A percentile compares a stretch with the other conserved stretches of the same genome.
These are phyloP conservation scores for Torulaspora pretoriensis DNA, from an alignment of 1,139 yeast species.

Conservation along the genomic window DNA sequence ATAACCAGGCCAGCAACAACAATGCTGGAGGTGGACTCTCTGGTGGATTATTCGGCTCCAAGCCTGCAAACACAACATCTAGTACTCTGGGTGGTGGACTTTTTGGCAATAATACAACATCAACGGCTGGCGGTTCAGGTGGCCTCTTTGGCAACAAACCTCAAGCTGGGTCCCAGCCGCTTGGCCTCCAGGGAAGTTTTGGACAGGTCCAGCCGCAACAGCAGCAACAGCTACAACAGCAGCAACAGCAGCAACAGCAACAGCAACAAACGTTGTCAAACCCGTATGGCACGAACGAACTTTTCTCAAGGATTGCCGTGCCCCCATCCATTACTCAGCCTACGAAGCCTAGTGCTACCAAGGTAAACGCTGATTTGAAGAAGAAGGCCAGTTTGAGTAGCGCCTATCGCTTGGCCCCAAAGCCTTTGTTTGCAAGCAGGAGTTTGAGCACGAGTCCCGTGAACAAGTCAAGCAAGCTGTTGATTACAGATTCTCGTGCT, in stretches of 20 bases:
- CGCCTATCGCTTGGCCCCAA: slow-evolving; percentile 54
- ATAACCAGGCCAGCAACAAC: slow-evolving; percentile 9
- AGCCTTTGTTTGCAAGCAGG: slow-evolving; percentile 35
- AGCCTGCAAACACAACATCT: slow-evolving; percentile 21
- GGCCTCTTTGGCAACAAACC: slow-evolving; percentile 32
- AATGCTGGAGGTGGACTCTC: slow-evolving; percentile 24
- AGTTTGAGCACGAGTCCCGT: slow-evolving; percentile 10
- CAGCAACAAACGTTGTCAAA: slow-evolving; percentile 39
- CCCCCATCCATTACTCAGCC: slow-evolving; percentile 47
- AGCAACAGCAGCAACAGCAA: slow-evolving; percentile 28
- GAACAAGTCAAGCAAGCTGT: slow-evolving; percentile 8
- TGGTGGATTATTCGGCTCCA: slow-evolving; percentile 41
- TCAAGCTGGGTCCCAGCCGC: slow-evolving; percentile 15
- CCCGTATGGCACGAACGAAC: slow-evolving; percentile 71
- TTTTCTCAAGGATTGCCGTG: slow-evolving; percentile 42
- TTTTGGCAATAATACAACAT: slow-evolving; percentile 19
- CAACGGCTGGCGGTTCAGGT: slow-evolving; percentile 22
- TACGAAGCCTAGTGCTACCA: slow-evolving; percentile 43
- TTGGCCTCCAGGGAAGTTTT: slow-evolving; percentile 7
- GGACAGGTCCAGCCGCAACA: slow-evolving; percentile 28
- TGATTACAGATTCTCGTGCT: slow-evolving; percentile 6
- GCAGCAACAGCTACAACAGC: slow-evolving; percentile 29
- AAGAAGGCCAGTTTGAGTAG: slow-evolving; percentile 57
- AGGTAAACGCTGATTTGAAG: slow-evolving; percentile 46
- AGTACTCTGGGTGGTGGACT: slow-evolving; percentile 23